Evolutionary conservation across 2,329 filamentous ascomycete species (phyloP), one percentile per base, ranked within the genome.

Genomic region (Diplocarpon mali): DNA sequence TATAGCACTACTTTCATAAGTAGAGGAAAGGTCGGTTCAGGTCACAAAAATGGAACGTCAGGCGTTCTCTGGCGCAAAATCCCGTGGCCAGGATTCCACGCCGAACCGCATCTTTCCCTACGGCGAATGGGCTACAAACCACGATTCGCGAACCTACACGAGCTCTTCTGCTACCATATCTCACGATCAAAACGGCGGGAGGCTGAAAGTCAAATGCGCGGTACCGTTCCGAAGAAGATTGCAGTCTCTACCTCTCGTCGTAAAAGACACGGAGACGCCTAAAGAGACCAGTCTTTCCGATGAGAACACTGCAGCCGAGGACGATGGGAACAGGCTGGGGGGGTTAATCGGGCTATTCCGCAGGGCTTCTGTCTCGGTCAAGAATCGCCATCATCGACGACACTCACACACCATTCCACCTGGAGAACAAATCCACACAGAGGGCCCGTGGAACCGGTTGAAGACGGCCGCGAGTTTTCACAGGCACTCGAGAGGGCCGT

Each of bases 101-200:
- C 20, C 20, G 20, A 24, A 24, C 20, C 20, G 20, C 7, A 7
- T 24, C 3, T 63, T 66, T 50, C 62, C 64, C 40, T 54, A 67
- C 46, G 58, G 59, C 49, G 67, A 69, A 50, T 69, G 65, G 67
- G 63, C 65, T 35, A 59, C 65, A 16, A 24, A 7, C 20, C 20
- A 24, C 30, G 30, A 32, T 61, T 65, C 61, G 57, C 64, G 52
- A 53, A 64, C 44, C 46, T 53, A 45, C 35, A 46, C 56, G 40
- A 42, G 55, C 39, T 47, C 54, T 39, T 40, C 24, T 46, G 53
- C 48, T 48, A 54, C 39, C 53, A 61, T 45, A 64, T 53, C 59
- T 24, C 63, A 60, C 47, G 48, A 48, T 27, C 17, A 46, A 15
- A 35, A 42, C 13, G 35, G 11, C 17, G 31, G 29, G 37, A 44